A percentile compares a stretch with the other conserved stretches of the same genome.
Conservation (phyloP, 306 rosid species). For the Glycyrrhiza uralensis region DNA sequence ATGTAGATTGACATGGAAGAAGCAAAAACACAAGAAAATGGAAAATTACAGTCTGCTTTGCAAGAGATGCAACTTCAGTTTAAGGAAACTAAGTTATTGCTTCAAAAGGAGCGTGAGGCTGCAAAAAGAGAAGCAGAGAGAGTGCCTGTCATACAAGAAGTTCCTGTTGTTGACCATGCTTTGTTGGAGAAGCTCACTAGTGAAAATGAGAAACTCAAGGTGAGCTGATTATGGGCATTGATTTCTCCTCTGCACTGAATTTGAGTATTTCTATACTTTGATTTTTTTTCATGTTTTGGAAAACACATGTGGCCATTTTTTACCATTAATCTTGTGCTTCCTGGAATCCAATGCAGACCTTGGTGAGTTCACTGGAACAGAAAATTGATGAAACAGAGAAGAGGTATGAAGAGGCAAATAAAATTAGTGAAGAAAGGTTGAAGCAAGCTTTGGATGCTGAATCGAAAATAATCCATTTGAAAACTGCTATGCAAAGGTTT, state of each 20-base stretch:
- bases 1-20: constrained; percentile 84
- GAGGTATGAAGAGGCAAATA: constrained; percentile 80
- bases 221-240: constrained; percentile 35
- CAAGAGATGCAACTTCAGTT: constrained; percentile 80
- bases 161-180: constrained; percentile 87
- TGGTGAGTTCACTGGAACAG: constrained; percentile 84
- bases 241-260: neutral
- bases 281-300: neutral
- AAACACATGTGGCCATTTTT: constrained; percentile 9
- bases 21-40: constrained; percentile 85
- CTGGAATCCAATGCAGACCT: constrained; percentile 52
- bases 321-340: constrained; percentile 34
- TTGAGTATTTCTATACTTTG: neutral
- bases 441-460: constrained; percentile 97
- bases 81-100: constrained; percentile 68
- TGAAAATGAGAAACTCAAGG: constrained; percentile 99
- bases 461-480: constrained; percentile 80
- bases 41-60: constrained; percentile 78
- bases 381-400: constrained; percentile 95
- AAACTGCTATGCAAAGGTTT: constrained; percentile 96
- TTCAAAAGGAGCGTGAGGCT: constrained; percentile 75
- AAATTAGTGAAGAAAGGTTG: constrained; percentile 87
- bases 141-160: constrained; percentile 76
- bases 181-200: constrained; percentile 67
- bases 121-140: constrained; percentile 64